phyloP scores from a whole-genome alignment of 441 rosid genomes.

The Gossypium gossypioides region DNA sequence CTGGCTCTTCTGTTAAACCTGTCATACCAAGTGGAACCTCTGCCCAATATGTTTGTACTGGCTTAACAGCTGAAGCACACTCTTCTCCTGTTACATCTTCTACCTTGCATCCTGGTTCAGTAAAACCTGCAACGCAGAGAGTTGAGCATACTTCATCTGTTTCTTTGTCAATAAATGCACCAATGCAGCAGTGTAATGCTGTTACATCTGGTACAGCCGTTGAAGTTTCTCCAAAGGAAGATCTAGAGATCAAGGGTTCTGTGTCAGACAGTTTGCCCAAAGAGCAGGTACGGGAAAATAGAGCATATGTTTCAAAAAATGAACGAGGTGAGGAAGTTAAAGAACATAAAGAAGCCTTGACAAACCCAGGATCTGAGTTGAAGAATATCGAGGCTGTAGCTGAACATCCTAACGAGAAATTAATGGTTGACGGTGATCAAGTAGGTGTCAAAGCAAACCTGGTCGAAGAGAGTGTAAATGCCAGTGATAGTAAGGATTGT shows the following conservation, averaged over 20 bases:
- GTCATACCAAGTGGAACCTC: neutral
- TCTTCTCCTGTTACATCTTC: constrained; percentile 28
- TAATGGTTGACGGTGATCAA: constrained; percentile 21
- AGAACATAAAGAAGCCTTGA: constrained; percentile 20
- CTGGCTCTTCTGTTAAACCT: constrained; percentile 27
- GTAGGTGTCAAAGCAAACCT: neutral
- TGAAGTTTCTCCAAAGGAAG: constrained; percentile 26
- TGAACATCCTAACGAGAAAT: constrained; percentile 20
- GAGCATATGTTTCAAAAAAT: constrained; percentile 17
- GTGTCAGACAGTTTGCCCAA: constrained; percentile 11
- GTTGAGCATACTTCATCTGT: constrained; percentile 26
- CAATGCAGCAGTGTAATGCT: constrained; percentile 26
- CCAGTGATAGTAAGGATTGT: constrained; percentile 6
- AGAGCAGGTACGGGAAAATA: constrained; percentile 27
- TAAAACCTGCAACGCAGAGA: constrained; percentile 28
- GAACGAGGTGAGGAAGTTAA: constrained; percentile 16
- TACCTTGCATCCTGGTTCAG: constrained; percentile 20
- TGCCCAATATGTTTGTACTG: neutral
- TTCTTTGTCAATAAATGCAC: constrained; percentile 19
- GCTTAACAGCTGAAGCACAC: constrained; percentile 21
- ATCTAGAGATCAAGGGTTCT: neutral
- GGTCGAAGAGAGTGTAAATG: constrained; percentile 22
- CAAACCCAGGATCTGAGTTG: constrained; percentile 22
- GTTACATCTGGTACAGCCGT: constrained; percentile 20
- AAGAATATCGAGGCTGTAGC: constrained; percentile 19